phyloP scores from a whole-genome alignment of 1,284 basidiomycete genomes.

The Ceratorhiza oryzae-sativae region DNA sequence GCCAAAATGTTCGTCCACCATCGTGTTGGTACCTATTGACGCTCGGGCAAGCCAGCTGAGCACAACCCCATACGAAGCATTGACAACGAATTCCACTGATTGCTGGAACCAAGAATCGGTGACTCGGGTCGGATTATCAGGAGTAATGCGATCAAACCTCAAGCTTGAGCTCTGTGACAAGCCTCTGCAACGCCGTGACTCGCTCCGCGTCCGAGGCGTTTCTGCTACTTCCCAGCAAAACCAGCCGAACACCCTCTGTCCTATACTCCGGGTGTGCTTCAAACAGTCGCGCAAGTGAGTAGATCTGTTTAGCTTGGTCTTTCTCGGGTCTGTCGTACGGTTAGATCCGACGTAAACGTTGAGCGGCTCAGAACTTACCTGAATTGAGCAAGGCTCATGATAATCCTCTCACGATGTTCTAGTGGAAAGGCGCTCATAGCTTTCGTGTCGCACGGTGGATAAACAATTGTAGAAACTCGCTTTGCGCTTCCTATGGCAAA shows the following conservation, averaged over 20 bases:
- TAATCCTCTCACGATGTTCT: slow-evolving; percentile 65
- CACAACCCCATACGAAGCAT: slow-evolving; percentile 79
- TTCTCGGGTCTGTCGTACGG: slow-evolving; percentile 84
- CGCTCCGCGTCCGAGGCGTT: slow-evolving; percentile 78
- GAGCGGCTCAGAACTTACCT: slow-evolving; percentile 57
- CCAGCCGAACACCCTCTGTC: slow-evolving; percentile 58
- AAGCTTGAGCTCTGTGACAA: slow-evolving; percentile 71
- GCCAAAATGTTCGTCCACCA: slow-evolving; percentile 99
- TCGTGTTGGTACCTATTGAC: slow-evolving; percentile 91
- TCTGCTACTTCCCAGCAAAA: slow-evolving; percentile 85
- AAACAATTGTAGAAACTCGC: slow-evolving; percentile 61
- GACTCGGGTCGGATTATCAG: slow-evolving; percentile 7
- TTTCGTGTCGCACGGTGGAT: slow-evolving; percentile 90
- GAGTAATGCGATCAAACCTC: slow-evolving; percentile 57
- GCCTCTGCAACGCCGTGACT: slow-evolving; percentile 64
- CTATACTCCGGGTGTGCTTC: slow-evolving; percentile 65
- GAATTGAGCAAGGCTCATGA: slow-evolving; percentile 92
- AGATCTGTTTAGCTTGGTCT: slow-evolving; percentile 85
- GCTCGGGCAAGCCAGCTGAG: slow-evolving; percentile 73
- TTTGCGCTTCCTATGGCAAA: neutral
- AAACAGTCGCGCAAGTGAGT: slow-evolving; percentile 70
- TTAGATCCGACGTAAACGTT: neutral
- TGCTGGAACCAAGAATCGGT: slow-evolving; percentile 54
- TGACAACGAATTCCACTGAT: slow-evolving; percentile 81
- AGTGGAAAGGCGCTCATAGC: slow-evolving; percentile 73